These are phyloP conservation scores for Iberis amara DNA, from an alignment of 441 rosid genomes.

Conservation along the genomic window DNA sequence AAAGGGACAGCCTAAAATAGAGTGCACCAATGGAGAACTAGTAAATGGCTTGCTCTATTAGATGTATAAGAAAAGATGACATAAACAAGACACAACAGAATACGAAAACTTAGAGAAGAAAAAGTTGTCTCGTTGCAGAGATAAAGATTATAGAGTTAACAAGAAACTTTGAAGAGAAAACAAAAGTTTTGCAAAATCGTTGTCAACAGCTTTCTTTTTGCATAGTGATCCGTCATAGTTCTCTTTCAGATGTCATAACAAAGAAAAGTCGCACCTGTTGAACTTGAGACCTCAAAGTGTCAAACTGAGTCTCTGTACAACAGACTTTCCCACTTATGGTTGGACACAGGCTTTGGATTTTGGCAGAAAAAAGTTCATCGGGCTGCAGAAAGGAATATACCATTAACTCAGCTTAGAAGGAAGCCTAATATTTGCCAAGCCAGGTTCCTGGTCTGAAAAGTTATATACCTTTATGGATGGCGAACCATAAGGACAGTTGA, in stretches of 20 bases:
- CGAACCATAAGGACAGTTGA: slow-evolving; percentile 59
- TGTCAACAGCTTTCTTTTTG: neutral
- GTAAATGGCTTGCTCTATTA: slow-evolving; percentile 15
- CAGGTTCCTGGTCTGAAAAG: slow-evolving; percentile 6
- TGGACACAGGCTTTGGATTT: slow-evolving; percentile 74
- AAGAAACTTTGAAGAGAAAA: neutral
- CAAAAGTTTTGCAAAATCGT: too few species aligned
- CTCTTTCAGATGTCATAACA: neutral
- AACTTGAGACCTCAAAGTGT: slow-evolving; percentile 64
- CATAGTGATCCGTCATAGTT: slow-evolving; percentile 9
- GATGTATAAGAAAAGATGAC: slow-evolving; percentile 6
- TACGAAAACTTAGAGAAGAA: slow-evolving; percentile 5
- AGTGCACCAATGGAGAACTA: neutral
- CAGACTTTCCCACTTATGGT: slow-evolving; percentile 63
- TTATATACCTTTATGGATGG: slow-evolving; percentile 43
- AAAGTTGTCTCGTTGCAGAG: slow-evolving; percentile 1
- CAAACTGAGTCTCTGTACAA: slow-evolving; percentile 65
- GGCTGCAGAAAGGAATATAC: slow-evolving; percentile 41
- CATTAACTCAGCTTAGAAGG: slow-evolving; percentile 2
- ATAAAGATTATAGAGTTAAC: neutral
- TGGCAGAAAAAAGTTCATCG: slow-evolving; percentile 59
- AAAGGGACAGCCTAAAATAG: slow-evolving; percentile 61
- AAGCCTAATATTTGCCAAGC: neutral
- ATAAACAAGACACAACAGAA: slow-evolving; percentile 9
- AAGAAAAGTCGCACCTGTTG: slow-evolving; percentile 49